Base-by-base conservation (phyloP, 768 basidiomycete species). In the Cyathus striatus region DNA sequence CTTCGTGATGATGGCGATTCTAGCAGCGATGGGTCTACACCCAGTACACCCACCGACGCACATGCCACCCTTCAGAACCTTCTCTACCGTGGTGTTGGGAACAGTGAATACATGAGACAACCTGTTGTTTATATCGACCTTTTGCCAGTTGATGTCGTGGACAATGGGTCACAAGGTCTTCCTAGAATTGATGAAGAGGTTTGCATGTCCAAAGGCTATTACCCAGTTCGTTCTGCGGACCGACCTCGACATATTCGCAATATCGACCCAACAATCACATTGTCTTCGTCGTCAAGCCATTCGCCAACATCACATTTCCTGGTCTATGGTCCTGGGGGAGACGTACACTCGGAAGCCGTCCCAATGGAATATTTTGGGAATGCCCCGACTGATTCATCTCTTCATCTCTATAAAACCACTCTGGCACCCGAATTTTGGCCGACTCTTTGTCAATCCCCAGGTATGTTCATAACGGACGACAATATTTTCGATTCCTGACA, bases 211-310 rank as follows among this genome's bases (percentile, higher is more conserved):
- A 58, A 53, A 23, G 59, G 56, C 34, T 56, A 56, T 51, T 59
- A 62, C 22, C 49, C 63, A 42, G 48, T 69, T 16, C 64, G 63
- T 41, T 61, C 66, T 6, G 69, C 72, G n/a, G 63, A 64, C 41
- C 60, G 66, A 26, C 68, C 79, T 30, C 81, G 83, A 23, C 72
- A 68, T 18, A 64, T 87, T 41, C 63, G 62, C 9, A 61, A 69
- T 34, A 84, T 87, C 49, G 80, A 87, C 52, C 81, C 83, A 0
- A 79, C 79, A 2, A 70, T 87, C 21, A 81, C 84, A 16, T 78
- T 87, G 49, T 56, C 75, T 23, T 76, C 82, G 3, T 69, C 60
- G 2, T 60, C 68, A 2, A 52, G 65, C 3, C 64, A 82, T 24
- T 54, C 62, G 7, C 81, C 81, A 22, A 68, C 69, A 23, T 81